Evolutionary conservation across 495 filamentous ascomycete genomes (phyloP), one percentile per base, ranked within the genome.

Genomic region (Aspergillus haitiensis): DNA sequence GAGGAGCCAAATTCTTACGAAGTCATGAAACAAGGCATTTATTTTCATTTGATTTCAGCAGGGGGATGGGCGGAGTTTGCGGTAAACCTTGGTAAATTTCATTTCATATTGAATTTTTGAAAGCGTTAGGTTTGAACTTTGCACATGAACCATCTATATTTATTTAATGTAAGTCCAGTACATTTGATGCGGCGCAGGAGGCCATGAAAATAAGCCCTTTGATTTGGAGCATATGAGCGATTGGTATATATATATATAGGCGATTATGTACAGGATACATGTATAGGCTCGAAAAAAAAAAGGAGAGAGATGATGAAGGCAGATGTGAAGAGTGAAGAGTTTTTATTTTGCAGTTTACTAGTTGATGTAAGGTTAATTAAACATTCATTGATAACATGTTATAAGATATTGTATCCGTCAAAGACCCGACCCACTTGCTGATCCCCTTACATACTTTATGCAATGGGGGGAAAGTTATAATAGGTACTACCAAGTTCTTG

Each of bases 1-100:
- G 10, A 44, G n/a, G 50, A 49, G 34, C 21, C n/a, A 56, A 34
- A 11, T 51, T 59, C 59, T 58, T 59, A 73, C 69, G 72, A 74
- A 64, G n/a, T 68, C 64, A 74, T 62, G 70, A 54, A 55, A 18
- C 21, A 54, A 53, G 16, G 7, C 52, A 55, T 58, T 53, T 55
- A 51, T 64, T 54, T 37, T 31, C 44, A 1, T 18, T 6, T 7
- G 15, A 47, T 47, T 27, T 18, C 44, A 47, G 44, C 44, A 47
- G 27, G 27, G 55, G 44, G 21, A 46, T 45, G 27, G 32, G 21
- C 45, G 58, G 55, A 62, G 63, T 54, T 66, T 54, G 45, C 56
- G 56, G 56, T 55, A 56, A 46, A 62, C 21, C 11, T 12, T 31
- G 48, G 48, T 45, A 46, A 39, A 34, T 40, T 42, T 39, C 45